These are phyloP conservation scores for Chlorociboria aeruginascens DNA, from an alignment of 495 filamentous ascomycete genomes.

Conservation along the genomic window DNA sequence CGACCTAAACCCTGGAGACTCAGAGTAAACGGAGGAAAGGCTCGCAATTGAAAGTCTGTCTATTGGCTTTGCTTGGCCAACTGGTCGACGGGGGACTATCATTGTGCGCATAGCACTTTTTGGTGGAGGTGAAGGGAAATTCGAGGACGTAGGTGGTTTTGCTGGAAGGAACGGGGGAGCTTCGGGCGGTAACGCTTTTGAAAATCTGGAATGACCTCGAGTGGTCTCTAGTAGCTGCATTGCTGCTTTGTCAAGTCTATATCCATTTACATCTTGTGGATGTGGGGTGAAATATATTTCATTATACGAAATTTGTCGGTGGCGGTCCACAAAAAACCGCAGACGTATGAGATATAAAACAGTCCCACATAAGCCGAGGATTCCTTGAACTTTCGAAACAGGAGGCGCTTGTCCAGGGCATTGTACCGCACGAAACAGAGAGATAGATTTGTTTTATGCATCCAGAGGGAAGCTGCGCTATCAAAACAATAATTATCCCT, in stretches of 20 bases:
- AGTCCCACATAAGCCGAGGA: too few relatives aligned
- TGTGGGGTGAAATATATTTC: neutral
- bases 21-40: slow-evolving; percentile 14
- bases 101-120: slow-evolving; percentile 1
- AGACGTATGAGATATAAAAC: neutral
- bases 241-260: slow-evolving; percentile 8
- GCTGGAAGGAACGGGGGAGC: neutral
- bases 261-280: slow-evolving; percentile 1
- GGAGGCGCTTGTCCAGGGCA: too few relatives aligned
- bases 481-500: too few relatives aligned
- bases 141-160: neutral
- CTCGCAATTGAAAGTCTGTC: slow-evolving; percentile 3
- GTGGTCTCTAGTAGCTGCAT: too few relatives aligned
- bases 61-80: neutral
- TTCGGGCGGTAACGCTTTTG: slow-evolving; percentile 10
- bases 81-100: slow-evolving; percentile 15
- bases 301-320: neutral
- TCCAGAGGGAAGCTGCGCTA: too few relatives aligned
- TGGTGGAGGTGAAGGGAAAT: slow-evolving; percentile 13
- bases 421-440: too few relatives aligned
- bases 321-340: neutral
- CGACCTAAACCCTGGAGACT: slow-evolving; percentile 12
- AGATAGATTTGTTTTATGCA: too few relatives aligned
- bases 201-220: slow-evolving; percentile 16
- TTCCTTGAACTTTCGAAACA: too few relatives aligned